These are phyloP conservation scores for Capronia epimyces DNA, from an alignment of 2,329 filamentous ascomycete species.

Conservation along the genomic window DNA sequence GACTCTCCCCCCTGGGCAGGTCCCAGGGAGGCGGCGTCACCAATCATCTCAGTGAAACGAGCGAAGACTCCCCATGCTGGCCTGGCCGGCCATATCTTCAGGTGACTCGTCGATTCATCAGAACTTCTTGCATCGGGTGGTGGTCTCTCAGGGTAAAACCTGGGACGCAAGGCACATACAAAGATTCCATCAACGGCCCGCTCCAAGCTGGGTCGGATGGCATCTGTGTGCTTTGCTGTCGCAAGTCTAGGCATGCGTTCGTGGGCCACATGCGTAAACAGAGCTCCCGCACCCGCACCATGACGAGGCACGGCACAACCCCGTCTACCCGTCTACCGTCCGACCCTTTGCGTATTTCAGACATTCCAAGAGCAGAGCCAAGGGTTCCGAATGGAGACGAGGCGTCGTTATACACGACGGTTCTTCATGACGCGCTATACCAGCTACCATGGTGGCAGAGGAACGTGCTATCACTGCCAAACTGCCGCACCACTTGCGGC, in stretches of 20 bases:
- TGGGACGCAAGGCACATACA: neutral
- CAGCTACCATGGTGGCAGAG: neutral
- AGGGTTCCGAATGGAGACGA: constrained; percentile 14
- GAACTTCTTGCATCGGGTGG: constrained; percentile 5
- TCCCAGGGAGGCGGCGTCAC: neutral
- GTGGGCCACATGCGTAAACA: constrained; percentile 9
- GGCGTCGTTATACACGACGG: constrained; percentile 5
- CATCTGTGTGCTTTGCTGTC: neutral
- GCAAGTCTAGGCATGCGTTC: constrained; percentile 6
- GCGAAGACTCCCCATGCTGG: constrained; percentile 5
- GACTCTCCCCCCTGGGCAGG: neutral
- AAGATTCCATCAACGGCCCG: constrained; percentile 4
- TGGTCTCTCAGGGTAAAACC: constrained; percentile 11
- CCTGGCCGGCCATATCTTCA: constrained; percentile 8
- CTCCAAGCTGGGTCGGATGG: neutral
- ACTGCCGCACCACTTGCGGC: constrained; percentile 10
- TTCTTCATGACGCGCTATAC: constrained; percentile 5
- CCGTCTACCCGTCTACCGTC: constrained; percentile 12
- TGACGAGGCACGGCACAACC: constrained; percentile 16
- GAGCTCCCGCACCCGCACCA: constrained; percentile 13
- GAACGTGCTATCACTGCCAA: constrained; percentile 9
- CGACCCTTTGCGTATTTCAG: constrained; percentile 9
- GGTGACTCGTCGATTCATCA: neutral
- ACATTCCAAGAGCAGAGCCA: constrained; percentile 3
- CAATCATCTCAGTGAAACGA: neutral